phyloP scores from a whole-genome alignment of 805 yeast species.

The Saccharomycopsis guyanensis region DNA sequence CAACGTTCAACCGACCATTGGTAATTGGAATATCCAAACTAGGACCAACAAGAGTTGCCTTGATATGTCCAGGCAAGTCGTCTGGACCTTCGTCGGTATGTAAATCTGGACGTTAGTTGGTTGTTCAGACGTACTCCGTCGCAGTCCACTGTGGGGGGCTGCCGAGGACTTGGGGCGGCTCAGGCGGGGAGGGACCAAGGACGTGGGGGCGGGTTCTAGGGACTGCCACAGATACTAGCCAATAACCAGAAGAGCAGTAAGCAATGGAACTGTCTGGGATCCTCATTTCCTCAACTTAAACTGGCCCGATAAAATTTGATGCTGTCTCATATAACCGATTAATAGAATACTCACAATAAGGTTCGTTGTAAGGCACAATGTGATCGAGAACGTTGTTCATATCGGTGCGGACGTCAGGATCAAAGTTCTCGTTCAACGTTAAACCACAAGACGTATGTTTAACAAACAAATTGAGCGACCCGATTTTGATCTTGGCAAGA shows the following conservation, averaged over 20 bases:
- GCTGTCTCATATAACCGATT: too few relatives aligned
- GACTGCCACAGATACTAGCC: background rate
- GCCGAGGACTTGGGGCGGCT: too few relatives aligned
- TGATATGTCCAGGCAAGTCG: slow-evolving; percentile 80
- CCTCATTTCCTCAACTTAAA: too few relatives aligned
- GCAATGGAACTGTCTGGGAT: too few relatives aligned
- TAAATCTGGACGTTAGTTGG: slow-evolving; percentile 39
- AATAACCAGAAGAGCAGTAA: too few relatives aligned
- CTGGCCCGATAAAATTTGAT: too few relatives aligned
- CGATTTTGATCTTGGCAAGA: slow-evolving; percentile 50
- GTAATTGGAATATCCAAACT: slow-evolving; percentile 59
- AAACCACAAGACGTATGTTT: slow-evolving; percentile 78
- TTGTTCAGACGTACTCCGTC: too few relatives aligned
- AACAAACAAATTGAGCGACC: slow-evolving; percentile 56
- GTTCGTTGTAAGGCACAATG: slow-evolving; percentile 53
- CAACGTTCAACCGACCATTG: slow-evolving; percentile 60
- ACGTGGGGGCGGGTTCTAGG: too few relatives aligned
- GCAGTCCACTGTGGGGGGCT: too few relatives aligned
- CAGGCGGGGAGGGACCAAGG: too few relatives aligned
- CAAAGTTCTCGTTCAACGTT: slow-evolving; percentile 73
- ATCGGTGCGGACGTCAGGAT: slow-evolving; percentile 67
- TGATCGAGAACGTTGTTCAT: slow-evolving; percentile 56
- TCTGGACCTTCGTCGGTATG: slow-evolving; percentile 69
- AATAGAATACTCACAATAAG: slow-evolving; percentile 19
- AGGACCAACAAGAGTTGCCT: slow-evolving; percentile 56